Conservation (phyloP, 345 rosid genomes). For the Eucalyptus polybractea region DNA sequence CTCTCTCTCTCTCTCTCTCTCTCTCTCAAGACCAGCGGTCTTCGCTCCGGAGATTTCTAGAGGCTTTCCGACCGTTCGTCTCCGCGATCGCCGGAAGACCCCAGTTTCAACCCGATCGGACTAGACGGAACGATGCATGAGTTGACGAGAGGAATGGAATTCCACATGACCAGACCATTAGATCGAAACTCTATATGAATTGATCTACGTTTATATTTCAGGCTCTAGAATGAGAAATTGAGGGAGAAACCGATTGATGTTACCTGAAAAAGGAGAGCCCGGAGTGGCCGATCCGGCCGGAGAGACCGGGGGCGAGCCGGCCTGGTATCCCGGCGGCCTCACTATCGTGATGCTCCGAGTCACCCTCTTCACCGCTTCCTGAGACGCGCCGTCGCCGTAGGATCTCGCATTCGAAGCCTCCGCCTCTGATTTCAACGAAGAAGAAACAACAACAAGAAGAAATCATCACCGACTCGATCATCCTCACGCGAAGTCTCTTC, state of each 20-base stretch:
- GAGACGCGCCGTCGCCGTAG: constrained; percentile 20
- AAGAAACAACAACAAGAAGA: background rate
- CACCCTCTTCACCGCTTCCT: constrained; percentile 32
- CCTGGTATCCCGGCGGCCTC: constrained; percentile 74
- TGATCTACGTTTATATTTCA: background rate
- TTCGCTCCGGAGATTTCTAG: background rate
- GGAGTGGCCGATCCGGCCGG: constrained; percentile 79
- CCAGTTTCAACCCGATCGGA: background rate
- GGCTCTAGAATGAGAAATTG: background rate
- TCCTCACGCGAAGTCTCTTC: background rate
- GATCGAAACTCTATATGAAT: background rate
- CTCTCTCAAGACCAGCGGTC: background rate
- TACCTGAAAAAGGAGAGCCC: constrained; percentile 78
- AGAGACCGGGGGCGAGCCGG: constrained; percentile 67
- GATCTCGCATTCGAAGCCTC: constrained; percentile 34
- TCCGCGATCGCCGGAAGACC: background rate
- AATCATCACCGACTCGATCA: background rate
- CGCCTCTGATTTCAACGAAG: constrained; percentile 25
- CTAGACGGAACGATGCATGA: background rate
- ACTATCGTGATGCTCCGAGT: constrained; percentile 83
- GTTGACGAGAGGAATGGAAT: background rate
- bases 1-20: background rate
- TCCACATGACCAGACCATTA: background rate
- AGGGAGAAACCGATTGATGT: background rate
- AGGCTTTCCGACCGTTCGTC: background rate